A percentile compares a stretch with the other conserved stretches of the same genome.
Evolutionary conservation across 2,329 filamentous ascomycete species (phyloP).

Genomic region (Penicillium sp.): DNA sequence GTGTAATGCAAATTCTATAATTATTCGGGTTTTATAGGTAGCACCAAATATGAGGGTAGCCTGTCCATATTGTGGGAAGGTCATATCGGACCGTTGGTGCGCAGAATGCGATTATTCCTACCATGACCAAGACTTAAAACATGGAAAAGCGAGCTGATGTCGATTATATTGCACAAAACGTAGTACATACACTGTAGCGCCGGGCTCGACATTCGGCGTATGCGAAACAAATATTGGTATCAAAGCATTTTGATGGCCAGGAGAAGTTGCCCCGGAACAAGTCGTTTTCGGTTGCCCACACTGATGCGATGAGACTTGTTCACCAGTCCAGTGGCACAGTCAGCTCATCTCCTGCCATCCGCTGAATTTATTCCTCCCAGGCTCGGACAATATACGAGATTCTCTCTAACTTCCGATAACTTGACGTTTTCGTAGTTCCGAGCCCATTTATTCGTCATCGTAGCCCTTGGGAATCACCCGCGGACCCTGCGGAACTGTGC

Average conservation of each 20-base stretch:
- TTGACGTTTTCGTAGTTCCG: constrained; percentile 7
- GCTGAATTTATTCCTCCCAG: constrained; percentile 7
- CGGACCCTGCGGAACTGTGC: constrained; percentile 46
- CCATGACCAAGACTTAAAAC: constrained; percentile 4
- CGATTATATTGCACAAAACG: constrained; percentile 24
- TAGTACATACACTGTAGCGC: constrained; percentile 26
- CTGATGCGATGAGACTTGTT: constrained; percentile 1
- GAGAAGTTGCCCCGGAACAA: constrained; percentile 4
- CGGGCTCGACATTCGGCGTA: constrained; percentile 16
- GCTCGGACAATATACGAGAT: constrained; percentile 2
- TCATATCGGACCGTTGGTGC: not conserved
- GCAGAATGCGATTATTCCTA: not conserved
- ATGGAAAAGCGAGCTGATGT: constrained; percentile 20
- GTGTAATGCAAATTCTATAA: not conserved
- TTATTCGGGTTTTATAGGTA: not conserved
- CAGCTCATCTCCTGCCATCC: constrained; percentile 7
- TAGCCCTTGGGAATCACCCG: constrained; percentile 47
- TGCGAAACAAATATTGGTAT: constrained; percentile 26
- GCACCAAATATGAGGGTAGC: not conserved
- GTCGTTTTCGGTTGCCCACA: constrained; percentile 2
- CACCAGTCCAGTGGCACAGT: constrained; percentile 2
- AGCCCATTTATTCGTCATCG: constrained; percentile 41
- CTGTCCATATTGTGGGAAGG: not conserved
- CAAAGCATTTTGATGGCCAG: constrained; percentile 18
- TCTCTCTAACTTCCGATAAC: constrained; percentile 7